Base-by-base conservation (phyloP, 257 asterid genomes). In the Solanum dulcamara region DNA sequence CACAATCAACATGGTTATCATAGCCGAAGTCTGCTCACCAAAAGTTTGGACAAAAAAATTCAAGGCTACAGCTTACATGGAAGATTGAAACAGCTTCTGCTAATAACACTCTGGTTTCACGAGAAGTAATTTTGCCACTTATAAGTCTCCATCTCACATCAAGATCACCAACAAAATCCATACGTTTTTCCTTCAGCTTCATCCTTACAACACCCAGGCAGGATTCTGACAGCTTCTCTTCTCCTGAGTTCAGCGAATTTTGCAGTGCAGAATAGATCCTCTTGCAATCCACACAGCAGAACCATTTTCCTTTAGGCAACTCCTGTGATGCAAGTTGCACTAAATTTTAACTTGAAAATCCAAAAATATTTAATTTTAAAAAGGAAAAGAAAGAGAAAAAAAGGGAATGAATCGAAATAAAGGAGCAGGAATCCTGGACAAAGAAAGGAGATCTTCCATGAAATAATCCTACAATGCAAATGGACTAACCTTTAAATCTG, bases 221-320 rank as follows among this genome's bases (percentile, higher is more conserved):
- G 81, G 94, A 83, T 30, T 92, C 94, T 28, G 98, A 94, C 67
- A 97, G 92, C 90, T 90, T 90, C 86, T 95, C 99, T 37, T 90
- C 90, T 88, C 98, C 98, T 77, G 93, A 88, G 87, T 50, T 90
- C 86, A 97, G 87, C 88, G 93, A 90, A 86, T 90, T 91, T 87
- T 90, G 94, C 91, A 97, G 87, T 70, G 94, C 91, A 72, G 91
- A 87, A 87, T 94, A 93, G 80, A 97, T 93, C 90, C 91, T 90
- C 89, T 91, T 92, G 95, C 99, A 97, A 84, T 93, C 93, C 33
- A 55, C 89, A 72, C 94, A 89, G 88, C 99, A 97, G 92, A 97
- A 95, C 99, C 99, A 97, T 85, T 94, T 95, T 72, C 98, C 98
- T 87, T 93, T 95, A 12, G 99, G 98, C 87, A 97, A 93, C 90